These are phyloP conservation scores for Westerdykella aurantiaca DNA, from an alignment of 2,329 filamentous ascomycete genomes.

Conservation along the genomic window DNA sequence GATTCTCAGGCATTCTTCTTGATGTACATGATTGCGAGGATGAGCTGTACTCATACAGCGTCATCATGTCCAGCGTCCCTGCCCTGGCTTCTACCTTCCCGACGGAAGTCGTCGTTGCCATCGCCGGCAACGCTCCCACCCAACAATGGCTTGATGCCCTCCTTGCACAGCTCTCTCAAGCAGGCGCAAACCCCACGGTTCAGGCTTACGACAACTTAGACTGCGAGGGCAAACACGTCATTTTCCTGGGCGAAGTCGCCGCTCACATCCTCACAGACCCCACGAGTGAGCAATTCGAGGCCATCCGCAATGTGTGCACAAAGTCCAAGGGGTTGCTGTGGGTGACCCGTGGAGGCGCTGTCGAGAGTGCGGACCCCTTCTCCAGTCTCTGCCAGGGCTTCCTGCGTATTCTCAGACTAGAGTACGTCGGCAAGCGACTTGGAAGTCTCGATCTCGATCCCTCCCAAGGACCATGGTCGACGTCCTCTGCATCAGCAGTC, in stretches of 20 bases:
- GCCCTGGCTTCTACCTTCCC: not conserved
- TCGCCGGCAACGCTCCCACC: too few relatives aligned
- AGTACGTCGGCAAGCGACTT: too few relatives aligned
- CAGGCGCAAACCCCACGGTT: not conserved
- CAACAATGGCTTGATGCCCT: too few relatives aligned
- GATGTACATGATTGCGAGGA: slow-evolving; percentile 4
- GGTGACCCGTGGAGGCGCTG: slow-evolving; percentile 3
- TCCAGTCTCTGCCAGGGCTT: not conserved
- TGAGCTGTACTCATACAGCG: slow-evolving; percentile 4
- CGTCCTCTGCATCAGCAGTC: too few relatives aligned
- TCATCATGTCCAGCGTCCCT: slow-evolving; percentile 2
- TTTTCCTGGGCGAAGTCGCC: slow-evolving; percentile 2
- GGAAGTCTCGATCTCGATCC: too few relatives aligned
- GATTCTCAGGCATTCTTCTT: slow-evolving; percentile 4
- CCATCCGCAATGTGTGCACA: slow-evolving; percentile 2
- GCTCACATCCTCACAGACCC: slow-evolving; percentile 1
- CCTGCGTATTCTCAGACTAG: too few relatives aligned
- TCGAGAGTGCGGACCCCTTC: slow-evolving; percentile 1
- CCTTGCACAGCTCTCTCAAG: not conserved
- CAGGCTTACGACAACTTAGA: slow-evolving; percentile 3
- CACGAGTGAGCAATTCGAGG: slow-evolving; percentile 1
- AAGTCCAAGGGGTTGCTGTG: slow-evolving; percentile 1
- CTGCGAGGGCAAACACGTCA: slow-evolving; percentile 1
- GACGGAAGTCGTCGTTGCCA: not conserved
- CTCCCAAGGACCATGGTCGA: too few relatives aligned